Base-by-base conservation (phyloP, 2,329 filamentous ascomycete species). In the Grosmannia serpens region DNA sequence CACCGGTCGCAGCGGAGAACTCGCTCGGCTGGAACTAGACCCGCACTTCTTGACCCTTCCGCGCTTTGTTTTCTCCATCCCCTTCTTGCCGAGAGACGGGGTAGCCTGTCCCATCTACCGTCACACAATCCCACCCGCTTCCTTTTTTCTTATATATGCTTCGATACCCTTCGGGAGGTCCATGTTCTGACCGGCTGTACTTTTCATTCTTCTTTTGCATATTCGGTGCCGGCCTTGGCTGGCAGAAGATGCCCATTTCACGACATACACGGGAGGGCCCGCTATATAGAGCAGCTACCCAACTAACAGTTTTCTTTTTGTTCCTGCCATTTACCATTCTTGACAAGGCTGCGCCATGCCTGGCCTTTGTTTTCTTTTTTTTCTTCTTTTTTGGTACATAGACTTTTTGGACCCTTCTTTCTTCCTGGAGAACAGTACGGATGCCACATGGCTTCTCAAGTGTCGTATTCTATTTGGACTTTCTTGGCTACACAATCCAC, bases 1-100 rank as follows among this genome's bases (percentile, higher is more conserved):
- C 89, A 38, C 91, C 91, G 4, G 88, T 96, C 63, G 91, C 91
- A 71, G 87, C 91, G 4, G 91, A 95, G 77, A 96, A 96, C 79
- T 95, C 90, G 56, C 82, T 96, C 64, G 91, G 91, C 67, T 96
- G 91, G 91, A 95, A 95, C 77, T 96, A 80, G 84, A 27, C 65
- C 22, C 59, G 11, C 20, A 6, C 13, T 44, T 29, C 17, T 3
- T 47, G 24, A 35, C 50, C 56, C 59, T 51, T 31, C 50, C 33
- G 17, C 55, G 47, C 55, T 47, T 41, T 54, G 55, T 59, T 38
- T 53, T 54, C 26, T 56, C 7, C 51, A 20, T 35, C 2, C 2
- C 2, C 9, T 41, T 38, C 29, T 49, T n/a, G n/a, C n/a, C n/a
- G n/a, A n/a, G n/a, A n/a, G 38, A 24, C n/a, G n/a, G 31, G n/a